Evolutionary conservation across 139 green algal genomes (phyloP).

Genomic region (Asterochloris sp.): DNA sequence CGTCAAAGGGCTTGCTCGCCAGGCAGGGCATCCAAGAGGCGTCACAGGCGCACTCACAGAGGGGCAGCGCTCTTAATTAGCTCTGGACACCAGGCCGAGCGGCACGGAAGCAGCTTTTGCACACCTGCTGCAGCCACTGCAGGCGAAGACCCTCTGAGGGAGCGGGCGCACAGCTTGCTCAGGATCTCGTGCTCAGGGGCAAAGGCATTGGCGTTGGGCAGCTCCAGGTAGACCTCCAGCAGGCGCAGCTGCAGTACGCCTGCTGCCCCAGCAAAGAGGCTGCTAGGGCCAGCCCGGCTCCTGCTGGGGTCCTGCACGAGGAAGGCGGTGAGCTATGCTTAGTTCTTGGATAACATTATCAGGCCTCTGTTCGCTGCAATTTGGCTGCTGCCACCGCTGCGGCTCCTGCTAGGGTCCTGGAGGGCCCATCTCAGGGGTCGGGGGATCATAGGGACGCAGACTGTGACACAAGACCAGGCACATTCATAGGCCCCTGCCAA

Average conservation of each 20-base stretch:
- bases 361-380: neutral
- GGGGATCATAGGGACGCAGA: no score
- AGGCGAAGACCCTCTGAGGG: slow-evolving; percentile 24
- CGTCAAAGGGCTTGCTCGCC: no score
- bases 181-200: slow-evolving; percentile 45
- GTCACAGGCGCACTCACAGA: no score
- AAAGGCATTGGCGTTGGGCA: slow-evolving; percentile 39
- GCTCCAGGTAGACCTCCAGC: slow-evolving; percentile 60
- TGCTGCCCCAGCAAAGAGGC: slow-evolving; percentile 47
- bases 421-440: no score
- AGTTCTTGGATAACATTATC: no score
- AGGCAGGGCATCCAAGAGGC: no score
- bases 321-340: neutral
- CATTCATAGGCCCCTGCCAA: no score
- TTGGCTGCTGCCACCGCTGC: neutral
- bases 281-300: slow-evolving; percentile 29
- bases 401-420: neutral
- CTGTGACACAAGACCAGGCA: no score
- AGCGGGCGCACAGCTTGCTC: slow-evolving; percentile 52
- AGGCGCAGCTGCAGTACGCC: slow-evolving; percentile 66
- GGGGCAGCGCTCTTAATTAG: no score
- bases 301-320: slow-evolving; percentile 34
- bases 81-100: no score
- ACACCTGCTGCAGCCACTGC: slow-evolving; percentile 7
- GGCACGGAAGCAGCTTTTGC: no score